Evolutionary conservation across 495 filamentous ascomycete species (phyloP), one percentile per base, ranked within the genome.

Genomic region (Margaritispora aquatica): DNA sequence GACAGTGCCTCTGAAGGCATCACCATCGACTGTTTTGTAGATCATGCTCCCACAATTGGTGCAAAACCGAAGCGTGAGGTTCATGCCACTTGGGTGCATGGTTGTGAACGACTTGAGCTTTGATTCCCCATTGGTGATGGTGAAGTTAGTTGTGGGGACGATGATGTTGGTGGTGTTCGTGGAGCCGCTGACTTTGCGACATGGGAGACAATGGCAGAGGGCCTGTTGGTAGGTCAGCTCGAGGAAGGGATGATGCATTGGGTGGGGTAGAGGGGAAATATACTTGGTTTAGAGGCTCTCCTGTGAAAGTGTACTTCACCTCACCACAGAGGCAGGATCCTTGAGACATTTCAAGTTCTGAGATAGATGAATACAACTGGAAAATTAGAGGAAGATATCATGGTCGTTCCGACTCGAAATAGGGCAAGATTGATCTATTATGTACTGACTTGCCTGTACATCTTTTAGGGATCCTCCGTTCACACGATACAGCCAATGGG

Each of bases 1-100:
- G 5, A 69, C 66, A 22, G 67, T 59, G 5, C 75, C 73, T 51
- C 72, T 71, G 31, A 75, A 75, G 44, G 75, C 75, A 24, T 75
- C 71, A 4, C 70, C 67, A 9, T 55, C 63, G 0, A 69, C 71
- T 66, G 21, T 22, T 17, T 60, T 60, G 36, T 55, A 60, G 2
- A 60, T 48, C 26, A n/a, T 49, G 20, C 51, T 36, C 2, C 58
- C 58, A n/a, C 58, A 60, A 4, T 54, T 31, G n/a, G 38, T 19
- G 38, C 58, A 60, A 17, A 47, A 54, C 1, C 22, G 15, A 21
- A 48, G 7, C 2, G 41, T 60, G 26, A 60, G 22, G 2, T 19
- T 47, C 50, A 60, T 31, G 41, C 58, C 58, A 17, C 23, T 49
- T 31, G 29, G 27, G 23, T 60, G 58, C 19, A 10, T 19, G 0